Evolutionary conservation across 2,329 filamentous ascomycete species (phyloP).

Genomic region (Colletotrichum tanaceti): DNA sequence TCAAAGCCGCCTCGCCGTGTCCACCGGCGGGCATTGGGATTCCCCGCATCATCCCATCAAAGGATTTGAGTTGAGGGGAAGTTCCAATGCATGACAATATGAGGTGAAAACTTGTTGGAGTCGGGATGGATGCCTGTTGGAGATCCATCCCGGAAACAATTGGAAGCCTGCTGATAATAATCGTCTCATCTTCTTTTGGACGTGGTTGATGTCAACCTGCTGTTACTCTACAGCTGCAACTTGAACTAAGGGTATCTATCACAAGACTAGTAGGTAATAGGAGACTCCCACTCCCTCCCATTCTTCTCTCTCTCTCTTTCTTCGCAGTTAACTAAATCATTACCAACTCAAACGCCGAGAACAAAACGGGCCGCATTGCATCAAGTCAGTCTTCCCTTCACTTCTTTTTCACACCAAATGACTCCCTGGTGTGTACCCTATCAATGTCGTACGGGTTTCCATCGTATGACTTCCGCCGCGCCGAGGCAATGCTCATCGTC

Average conservation of each 20-base stretch:
- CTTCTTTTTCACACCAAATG: not conserved
- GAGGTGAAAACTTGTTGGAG: constrained; percentile 1
- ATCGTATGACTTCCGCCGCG: constrained; percentile 15
- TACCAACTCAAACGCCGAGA: too few species aligned
- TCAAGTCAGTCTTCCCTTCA: not conserved
- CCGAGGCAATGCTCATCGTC: constrained; percentile 1
- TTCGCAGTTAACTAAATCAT: too few species aligned
- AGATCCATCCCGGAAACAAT: too few species aligned
- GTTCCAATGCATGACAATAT: not conserved
- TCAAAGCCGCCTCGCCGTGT: constrained; percentile 36
- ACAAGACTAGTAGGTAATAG: too few species aligned
- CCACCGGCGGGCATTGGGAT: constrained; percentile 12
- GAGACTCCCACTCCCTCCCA: too few species aligned
- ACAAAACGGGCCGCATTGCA: too few species aligned
- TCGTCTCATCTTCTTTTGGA: too few species aligned
- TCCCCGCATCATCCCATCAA: constrained; percentile 25
- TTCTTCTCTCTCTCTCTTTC: too few species aligned
- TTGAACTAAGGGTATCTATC: too few species aligned
- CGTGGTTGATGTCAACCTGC: too few species aligned
- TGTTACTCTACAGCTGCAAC: too few species aligned
- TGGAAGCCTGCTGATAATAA: too few species aligned
- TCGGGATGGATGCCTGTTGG: not conserved
- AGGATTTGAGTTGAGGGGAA: not conserved
- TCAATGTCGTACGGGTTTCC: constrained; percentile 19
- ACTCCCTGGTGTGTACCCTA: constrained; percentile 7